These are phyloP conservation scores for Linnemannia hyalina DNA, from an alignment of 192 early-diverging fungal species.

Conservation along the genomic window DNA sequence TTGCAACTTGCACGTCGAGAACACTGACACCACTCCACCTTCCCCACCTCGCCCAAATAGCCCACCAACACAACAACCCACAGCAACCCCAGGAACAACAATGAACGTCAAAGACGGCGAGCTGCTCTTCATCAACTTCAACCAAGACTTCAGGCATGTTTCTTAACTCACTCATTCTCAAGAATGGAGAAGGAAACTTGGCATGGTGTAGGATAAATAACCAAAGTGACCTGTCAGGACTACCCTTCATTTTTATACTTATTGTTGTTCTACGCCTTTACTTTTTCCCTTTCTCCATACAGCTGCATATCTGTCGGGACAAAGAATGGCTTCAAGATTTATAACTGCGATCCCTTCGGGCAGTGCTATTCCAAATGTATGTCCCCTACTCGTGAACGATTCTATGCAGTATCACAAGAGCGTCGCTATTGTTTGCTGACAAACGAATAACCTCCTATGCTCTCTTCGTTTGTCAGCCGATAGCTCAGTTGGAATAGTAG, in stretches of 20 bases:
- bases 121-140: constrained; percentile 81
- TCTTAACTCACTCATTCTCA: neutral
- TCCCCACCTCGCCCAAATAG: neutral
- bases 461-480: constrained; percentile 64
- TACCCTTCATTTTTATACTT: neutral
- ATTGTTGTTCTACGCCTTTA: neutral
- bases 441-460: neutral
- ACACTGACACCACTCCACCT: neutral
- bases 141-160: constrained; percentile 78
- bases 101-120: constrained; percentile 63
- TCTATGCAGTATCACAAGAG: neutral
- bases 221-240: neutral
- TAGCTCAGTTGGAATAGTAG: constrained; percentile 91
- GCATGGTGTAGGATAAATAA: neutral
- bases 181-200: neutral
- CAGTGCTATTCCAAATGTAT: constrained; percentile 88
- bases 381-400: too few relatives aligned
- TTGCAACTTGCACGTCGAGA: neutral
- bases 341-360: constrained; percentile 96
- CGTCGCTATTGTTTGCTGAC: neutral
- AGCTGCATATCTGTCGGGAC: constrained; percentile 92
- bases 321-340: constrained; percentile 89
- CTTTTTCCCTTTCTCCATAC: neutral
- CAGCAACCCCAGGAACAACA: neutral
- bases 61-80: neutral